Base-by-base conservation (phyloP, 192 early-diverging fungal species). In the Linnemannia schmuckeri region DNA sequence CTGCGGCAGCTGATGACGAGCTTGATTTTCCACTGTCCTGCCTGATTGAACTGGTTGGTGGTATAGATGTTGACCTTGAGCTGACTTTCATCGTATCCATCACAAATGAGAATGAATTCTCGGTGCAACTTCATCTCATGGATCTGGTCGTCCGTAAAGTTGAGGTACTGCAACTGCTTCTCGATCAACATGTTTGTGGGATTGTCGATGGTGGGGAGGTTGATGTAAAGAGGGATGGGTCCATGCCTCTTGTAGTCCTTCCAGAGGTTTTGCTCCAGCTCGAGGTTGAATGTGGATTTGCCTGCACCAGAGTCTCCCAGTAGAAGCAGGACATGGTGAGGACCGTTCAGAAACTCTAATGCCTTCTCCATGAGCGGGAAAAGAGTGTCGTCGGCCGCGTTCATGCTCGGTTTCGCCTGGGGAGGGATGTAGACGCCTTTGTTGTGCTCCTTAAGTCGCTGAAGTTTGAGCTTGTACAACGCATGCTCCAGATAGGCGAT, bases 231-330 rank as follows among this genome's bases (percentile, higher is more conserved):
- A 33, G 61, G 61, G 12, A 66, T 33, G 1, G 61, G 27, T 12
- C 33, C 61, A 27, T 35, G 33, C 3, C 2, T 7, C 2, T 66
- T 66, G 61, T 35, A 66, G 10, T 66, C 33, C 8, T 66, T 33
- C 61, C 61, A 66, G 61, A 66, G 61, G 12, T 33, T 30, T 40
- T n/a, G 70, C 7, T 72, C 70, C 7, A 72, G 20, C 8, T 72
- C 22, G 12, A 18, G 37, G 7, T 72, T 72, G 70, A 72, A 72
- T 22, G 70, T 72, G 12, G 70, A 72, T 35, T 72, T 72, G 2
- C 70, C 70, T 3, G 70, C 42, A 20, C 70, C 70, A 72, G 70
- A 72, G 12, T 72, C 70, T 38, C 70, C 70, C 22, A 72, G 40
- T 2, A 72, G 22, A 6, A 72, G 13, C 6, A 72, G 22, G 38